Base-by-base conservation (phyloP, 2,329 filamentous ascomycete genomes). In the Sporothrix mexicana region DNA sequence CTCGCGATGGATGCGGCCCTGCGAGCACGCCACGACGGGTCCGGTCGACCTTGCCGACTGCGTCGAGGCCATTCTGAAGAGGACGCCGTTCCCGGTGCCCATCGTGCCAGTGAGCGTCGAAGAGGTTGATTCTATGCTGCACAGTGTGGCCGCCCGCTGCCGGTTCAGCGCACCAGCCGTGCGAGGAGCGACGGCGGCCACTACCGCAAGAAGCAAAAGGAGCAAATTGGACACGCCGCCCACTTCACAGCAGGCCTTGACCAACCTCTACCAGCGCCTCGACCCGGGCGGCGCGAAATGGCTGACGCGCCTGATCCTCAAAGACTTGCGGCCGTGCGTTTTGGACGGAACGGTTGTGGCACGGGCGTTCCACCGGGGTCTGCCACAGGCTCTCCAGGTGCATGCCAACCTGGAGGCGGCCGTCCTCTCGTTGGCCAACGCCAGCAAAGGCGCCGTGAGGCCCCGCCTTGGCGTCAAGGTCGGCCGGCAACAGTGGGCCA, bases 241-340 rank as follows among this genome's bases (percentile, higher is more conserved):
- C 17, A 47, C 47, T 1, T 67, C 70, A 5, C 53, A 78, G 80
- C 80, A 82, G 4, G 79, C 85, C 3, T 80, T 95, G 0, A 84
- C 84, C 23, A 78, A 79, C 0, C 78, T 95, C 0, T 92, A 92
- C 77, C 83, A 81, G 43, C 86, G 88, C 8, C 78, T 94, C 10
- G 84, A 84, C 62, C 88, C 93, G 2, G 84, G 85, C 59, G 93
- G 97, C 78, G 92, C 91, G 3, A 97, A 97, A 81, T 98, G 95
- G 95, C 85, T 97, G 12, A 93, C 93, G 0, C 87, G 95, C 3
- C 83, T 98, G 43, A 85, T 97, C 6, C 83, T 97, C 41, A 96
- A 97, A 78, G 88, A 91, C 75, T 93, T 91, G 73, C 85, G 87
- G n/a, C 91, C 92, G 0, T 84, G 95, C 0, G 79, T 86, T 1